Conservation (phyloP, 805 yeast genomes). For the Lipomyces starkeyi region DNA sequence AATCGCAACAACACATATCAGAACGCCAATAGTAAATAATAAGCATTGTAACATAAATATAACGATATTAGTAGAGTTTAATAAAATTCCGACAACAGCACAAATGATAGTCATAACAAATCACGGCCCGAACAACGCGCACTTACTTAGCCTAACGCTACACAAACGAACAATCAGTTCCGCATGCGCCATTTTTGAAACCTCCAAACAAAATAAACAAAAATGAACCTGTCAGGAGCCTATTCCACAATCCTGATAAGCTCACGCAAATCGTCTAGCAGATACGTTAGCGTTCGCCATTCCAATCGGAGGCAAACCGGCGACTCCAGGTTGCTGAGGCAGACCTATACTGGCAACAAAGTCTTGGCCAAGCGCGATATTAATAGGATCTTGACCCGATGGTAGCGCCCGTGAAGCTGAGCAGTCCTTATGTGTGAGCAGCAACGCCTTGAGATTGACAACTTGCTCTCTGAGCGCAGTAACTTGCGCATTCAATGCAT, state of each 20-base stretch:
- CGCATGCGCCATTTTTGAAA: not conserved
- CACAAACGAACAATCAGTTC: not conserved
- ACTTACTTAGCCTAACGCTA: not conserved
- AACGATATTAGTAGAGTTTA: not conserved
- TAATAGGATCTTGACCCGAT: slow-evolving; percentile 35
- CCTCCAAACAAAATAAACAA: not conserved
- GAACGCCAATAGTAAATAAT: not conserved
- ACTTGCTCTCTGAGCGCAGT: slow-evolving; percentile 65
- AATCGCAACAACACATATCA: not conserved
- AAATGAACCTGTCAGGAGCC: not conserved
- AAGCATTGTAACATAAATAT: not conserved
- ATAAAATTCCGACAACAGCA: not conserved
- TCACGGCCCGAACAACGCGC: not conserved
- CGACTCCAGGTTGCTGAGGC: slow-evolving; percentile 15
- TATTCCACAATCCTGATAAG: not conserved
- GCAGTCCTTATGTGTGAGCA: slow-evolving; percentile 59
- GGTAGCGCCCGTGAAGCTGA: slow-evolving; percentile 38
- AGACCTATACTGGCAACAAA: slow-evolving; percentile 19
- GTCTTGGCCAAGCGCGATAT: slow-evolving; percentile 34
- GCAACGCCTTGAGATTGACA: slow-evolving; percentile 53
- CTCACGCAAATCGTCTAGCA: slow-evolving; percentile 6
- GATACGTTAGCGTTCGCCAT: slow-evolving; percentile 1
- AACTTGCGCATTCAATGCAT: slow-evolving; percentile 64
- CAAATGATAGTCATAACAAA: not conserved
- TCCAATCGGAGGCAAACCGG: slow-evolving; percentile 5